phyloP scores from a whole-genome alignment of 202 grass and related monocot genomes.

The Zizania palustris region DNA sequence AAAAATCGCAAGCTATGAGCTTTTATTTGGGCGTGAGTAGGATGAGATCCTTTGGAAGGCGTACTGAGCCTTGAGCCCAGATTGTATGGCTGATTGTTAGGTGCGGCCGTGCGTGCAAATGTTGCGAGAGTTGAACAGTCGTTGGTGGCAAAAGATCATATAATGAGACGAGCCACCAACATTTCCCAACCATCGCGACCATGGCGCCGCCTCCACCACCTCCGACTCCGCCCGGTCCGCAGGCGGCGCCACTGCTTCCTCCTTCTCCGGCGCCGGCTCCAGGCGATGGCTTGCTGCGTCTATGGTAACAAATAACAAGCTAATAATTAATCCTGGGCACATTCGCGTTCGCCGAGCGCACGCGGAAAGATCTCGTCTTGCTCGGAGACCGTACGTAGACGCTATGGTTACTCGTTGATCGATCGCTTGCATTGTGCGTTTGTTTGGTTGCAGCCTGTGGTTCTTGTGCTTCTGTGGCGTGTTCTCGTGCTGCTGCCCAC shows the following conservation, averaged over 20 bases:
- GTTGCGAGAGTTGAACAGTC: neutral
- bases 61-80: no score
- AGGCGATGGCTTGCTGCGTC: slow-evolving; percentile 16
- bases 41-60: no score
- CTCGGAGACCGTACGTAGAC: neutral
- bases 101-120: neutral
- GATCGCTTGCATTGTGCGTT: neutral
- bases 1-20: no score
- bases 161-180: neutral
- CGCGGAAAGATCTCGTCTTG: no score
- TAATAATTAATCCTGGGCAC: neutral
- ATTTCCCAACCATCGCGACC: neutral
- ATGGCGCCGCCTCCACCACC: neutral
- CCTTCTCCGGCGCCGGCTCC: slow-evolving; percentile 29
- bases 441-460: slow-evolving; percentile 44
- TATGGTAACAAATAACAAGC: no score
- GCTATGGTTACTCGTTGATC: neutral
- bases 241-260: slow-evolving; percentile 53
- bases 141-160: neutral
- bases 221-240: neutral
- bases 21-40: no score
- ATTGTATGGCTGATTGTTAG: neutral
- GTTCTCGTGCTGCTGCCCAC: slow-evolving; percentile 45
- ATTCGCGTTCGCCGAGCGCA: neutral
- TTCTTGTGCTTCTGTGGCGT: slow-evolving; percentile 55